Evolutionary conservation across 2,329 filamentous ascomycete species (phyloP).

Genomic region (Aureobasidium uvarum): DNA sequence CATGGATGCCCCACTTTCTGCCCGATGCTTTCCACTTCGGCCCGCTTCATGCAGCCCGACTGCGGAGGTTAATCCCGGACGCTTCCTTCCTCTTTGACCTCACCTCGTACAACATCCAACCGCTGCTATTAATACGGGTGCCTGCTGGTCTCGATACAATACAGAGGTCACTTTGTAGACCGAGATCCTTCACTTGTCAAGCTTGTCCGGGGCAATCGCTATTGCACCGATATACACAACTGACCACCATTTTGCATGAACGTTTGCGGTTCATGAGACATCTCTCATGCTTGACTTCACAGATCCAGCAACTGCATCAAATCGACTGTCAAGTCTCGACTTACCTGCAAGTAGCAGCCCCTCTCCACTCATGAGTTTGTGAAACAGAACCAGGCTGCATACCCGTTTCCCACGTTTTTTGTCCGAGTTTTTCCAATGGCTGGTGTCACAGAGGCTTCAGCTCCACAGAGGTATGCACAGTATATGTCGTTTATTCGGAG

Average conservation of each 20-base stretch:
- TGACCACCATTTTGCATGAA: slow-evolving; percentile 11
- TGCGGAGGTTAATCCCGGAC: slow-evolving; percentile 20
- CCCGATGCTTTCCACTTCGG: slow-evolving; percentile 7
- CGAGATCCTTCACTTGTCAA: not conserved
- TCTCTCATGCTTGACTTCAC: slow-evolving; percentile 7
- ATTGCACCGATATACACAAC: not conserved
- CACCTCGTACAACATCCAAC: not conserved
- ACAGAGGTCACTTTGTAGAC: not conserved
- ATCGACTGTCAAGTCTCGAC: not conserved
- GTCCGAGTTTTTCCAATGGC: slow-evolving; percentile 8
- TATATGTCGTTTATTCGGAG: not conserved
- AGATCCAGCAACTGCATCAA: slow-evolving; percentile 2
- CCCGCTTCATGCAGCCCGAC: slow-evolving; percentile 16
- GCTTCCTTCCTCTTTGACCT: slow-evolving; percentile 2
- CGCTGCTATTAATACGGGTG: slow-evolving; percentile 15
- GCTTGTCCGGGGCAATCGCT: not conserved
- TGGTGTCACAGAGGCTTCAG: slow-evolving; percentile 1
- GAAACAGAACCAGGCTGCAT: not conserved
- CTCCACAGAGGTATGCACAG: slow-evolving; percentile 2
- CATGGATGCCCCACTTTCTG: slow-evolving; percentile 21
- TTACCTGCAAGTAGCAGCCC: not conserved
- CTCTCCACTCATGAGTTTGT: not conserved
- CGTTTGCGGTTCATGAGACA: not conserved
- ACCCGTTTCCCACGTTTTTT: slow-evolving; percentile 4
- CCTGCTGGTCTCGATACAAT: not conserved